Base-by-base conservation (phyloP, 1,284 basidiomycete species). In the Mycena sp. region DNA sequence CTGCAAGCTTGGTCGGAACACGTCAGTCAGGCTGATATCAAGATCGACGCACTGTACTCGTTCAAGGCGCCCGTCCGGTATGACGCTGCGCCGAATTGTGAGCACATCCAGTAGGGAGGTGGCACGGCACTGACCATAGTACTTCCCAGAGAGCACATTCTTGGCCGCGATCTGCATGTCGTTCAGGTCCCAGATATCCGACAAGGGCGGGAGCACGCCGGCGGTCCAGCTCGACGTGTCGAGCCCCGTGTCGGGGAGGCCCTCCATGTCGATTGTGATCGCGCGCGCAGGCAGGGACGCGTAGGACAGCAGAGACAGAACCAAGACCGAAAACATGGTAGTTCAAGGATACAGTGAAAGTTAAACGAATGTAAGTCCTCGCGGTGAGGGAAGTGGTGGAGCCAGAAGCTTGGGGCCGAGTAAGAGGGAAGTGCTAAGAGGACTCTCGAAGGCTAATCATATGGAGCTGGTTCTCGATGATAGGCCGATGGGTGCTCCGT, bases 91-190 rank as follows among this genome's bases (percentile, higher is more conserved):
- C 29, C n/a, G n/a, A n/a, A n/a, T n/a, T n/a, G n/a, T n/a, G n/a
- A n/a, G n/a, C n/a, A n/a, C n/a, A n/a, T n/a, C n/a, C n/a, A n/a
- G n/a, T n/a, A n/a, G n/a, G 21, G 14, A 14, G 14, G 7, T 19
- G 4, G 14, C 23, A 16, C 21, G 4, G 37, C n/a, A 63, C 68
- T 10, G 30, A 71, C 72, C 70, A 40, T 74, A 74, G 44, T 53
- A 67, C 11, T 64, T 54, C 17, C 52, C 53, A 0, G 63, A 45
- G 5, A 74, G 52, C 11, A 65, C 61, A 55, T 74, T 74, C 54
- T 74, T 74, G 1, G 73, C 72, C 6, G 73, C 73, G 28, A 73
- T 70, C 56, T 74, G 73, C 40, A 74, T 65, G 58, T 73, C 73
- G 50, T 74, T 72, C 26, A 70, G 32, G 43, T 67, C 66, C 63